phyloP scores from a whole-genome alignment of 2,329 filamentous ascomycete species.

The Periconia digitata region DNA sequence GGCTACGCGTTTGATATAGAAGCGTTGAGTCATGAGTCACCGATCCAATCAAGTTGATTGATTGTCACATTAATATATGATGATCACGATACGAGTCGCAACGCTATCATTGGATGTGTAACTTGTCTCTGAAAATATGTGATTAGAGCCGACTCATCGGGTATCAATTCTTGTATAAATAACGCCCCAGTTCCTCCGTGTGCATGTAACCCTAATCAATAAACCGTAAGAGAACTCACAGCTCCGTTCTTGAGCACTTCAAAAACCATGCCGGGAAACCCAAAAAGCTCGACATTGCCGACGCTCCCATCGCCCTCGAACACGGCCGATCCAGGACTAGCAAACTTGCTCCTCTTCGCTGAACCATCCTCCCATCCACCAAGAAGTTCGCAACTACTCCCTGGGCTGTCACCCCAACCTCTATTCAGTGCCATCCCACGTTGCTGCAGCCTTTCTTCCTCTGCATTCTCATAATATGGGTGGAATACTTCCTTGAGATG shows the following conservation, averaged over 20 bases:
- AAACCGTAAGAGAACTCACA: slow-evolving; percentile 87
- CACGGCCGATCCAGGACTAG: slow-evolving; percentile 39
- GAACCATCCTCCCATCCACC: slow-evolving; percentile 69
- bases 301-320: slow-evolving; percentile 53
- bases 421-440: slow-evolving; percentile 82
- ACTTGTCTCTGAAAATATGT: too few species aligned
- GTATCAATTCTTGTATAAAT: neutral
- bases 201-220: slow-evolving; percentile 55
- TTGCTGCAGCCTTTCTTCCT: slow-evolving; percentile 57
- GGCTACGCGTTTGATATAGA: too few species aligned
- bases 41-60: too few species aligned
- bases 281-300: slow-evolving; percentile 82
- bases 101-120: too few species aligned
- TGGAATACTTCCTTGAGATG: slow-evolving; percentile 71
- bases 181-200: neutral
- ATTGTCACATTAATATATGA: too few species aligned
- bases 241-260: slow-evolving; percentile 92
- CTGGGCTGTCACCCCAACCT: slow-evolving; percentile 88
- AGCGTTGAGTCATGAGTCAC: too few species aligned
- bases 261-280: slow-evolving; percentile 91
- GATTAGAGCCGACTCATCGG: neutral
- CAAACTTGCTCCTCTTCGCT: slow-evolving; percentile 37
- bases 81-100: too few species aligned
- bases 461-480: slow-evolving; percentile 60
- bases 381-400: slow-evolving; percentile 74